Evolutionary conservation across 345 rosid genomes (phyloP).

Genomic region (sweet orange (Citrus sinensis)): DNA sequence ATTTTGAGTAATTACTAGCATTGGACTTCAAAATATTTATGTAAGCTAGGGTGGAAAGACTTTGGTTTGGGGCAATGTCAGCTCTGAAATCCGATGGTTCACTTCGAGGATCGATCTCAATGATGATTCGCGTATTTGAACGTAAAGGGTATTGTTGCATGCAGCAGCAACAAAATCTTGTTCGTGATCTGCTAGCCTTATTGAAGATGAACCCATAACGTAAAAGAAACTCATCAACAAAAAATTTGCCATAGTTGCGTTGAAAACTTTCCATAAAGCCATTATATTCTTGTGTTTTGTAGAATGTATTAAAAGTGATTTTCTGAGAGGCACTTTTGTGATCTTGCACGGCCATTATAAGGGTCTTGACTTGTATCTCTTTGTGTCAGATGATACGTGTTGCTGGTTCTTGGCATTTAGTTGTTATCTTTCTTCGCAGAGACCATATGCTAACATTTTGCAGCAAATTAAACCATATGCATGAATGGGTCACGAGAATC

Average conservation of each 20-base stretch:
- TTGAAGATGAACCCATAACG: not conserved
- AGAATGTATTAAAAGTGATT: not conserved
- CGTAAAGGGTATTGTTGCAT: slow-evolving; percentile 7
- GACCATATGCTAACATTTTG: not conserved
- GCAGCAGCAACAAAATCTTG: slow-evolving; percentile 22
- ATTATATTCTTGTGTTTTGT: not conserved
- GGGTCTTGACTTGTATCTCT: not conserved
- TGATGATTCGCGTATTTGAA: not conserved
- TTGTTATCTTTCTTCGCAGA: not conserved
- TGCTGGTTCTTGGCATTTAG: not conserved
- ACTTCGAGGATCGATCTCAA: slow-evolving; percentile 24
- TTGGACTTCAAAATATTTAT: not conserved
- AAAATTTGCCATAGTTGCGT: not conserved
- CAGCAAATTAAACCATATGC: too few species aligned
- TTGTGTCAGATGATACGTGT: not conserved
- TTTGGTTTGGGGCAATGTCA: slow-evolving; percentile 16
- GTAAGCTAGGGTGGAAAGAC: slow-evolving; percentile 7
- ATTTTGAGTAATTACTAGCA: not conserved
- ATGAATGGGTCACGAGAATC: not conserved
- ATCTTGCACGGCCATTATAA: too few species aligned
- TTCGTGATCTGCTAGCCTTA: not conserved
- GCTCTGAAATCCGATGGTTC: slow-evolving; percentile 23
- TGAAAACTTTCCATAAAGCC: not conserved
- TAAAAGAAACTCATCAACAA: not conserved
- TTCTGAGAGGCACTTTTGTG: not conserved